Base-by-base conservation (phyloP, 2,329 filamentous ascomycete species). In the Aspergillus felis region DNA sequence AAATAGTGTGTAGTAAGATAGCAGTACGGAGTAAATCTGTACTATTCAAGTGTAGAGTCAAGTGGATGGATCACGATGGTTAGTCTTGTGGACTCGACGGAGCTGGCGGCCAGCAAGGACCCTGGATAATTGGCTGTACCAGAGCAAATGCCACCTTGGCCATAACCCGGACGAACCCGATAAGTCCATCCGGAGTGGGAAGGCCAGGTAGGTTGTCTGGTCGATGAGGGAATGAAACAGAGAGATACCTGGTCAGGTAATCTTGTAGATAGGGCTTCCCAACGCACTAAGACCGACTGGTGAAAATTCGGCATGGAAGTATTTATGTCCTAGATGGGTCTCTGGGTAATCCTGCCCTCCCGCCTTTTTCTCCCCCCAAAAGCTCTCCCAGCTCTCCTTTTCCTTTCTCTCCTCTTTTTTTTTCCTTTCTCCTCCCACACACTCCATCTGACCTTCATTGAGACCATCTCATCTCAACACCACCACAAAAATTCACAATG, bases 401-500 rank as follows among this genome's bases (percentile, higher is more conserved):
- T 47, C 24, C 44, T 47, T 47, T 14, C 24, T 56, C 54, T 61
- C 58, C 56, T 57, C 61, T 56, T 58, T 53, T 67, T 67, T 68
- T 57, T 57, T 51, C 32, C 47, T 54, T 52, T 56, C 54, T 56
- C 54, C 54, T 50, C 55, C 51, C 60, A 56, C 47, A 57, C 47
- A 50, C 51, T 53, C 47, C 20, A 32, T 20, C n/a, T 66, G 68
- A 66, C 66, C 66, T 71, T 68, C 67, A 70, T 28, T 29, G 24
- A 32, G 71, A 77, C 76, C 78, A 22, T 17, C 22, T 24, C 12
- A 75, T 74, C 72, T 74, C 73, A 75, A 74, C 12, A 47, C 20
- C 32, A 48, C 20, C 47, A 49, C 48, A 80, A 78, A 81, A 81
- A 81, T 80, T 86, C 84, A 85, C 84, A 90, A 92, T 92, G 89